Conservation (phyloP, 1,284 basidiomycete species). For the Malassezia sp. region DNA sequence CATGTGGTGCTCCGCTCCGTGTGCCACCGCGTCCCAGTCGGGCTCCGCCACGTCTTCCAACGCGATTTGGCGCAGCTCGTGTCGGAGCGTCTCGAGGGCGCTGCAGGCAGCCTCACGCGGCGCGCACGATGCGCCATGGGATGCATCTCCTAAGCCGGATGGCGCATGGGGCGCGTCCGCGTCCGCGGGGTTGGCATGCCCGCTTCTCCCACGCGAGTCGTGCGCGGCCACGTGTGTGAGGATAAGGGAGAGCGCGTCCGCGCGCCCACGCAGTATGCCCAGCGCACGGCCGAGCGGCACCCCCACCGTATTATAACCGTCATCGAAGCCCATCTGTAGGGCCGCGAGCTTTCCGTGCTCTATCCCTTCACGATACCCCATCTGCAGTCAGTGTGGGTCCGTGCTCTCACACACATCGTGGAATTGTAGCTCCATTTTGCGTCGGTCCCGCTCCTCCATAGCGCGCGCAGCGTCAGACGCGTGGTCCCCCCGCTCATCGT, state of each 20-base stretch:
- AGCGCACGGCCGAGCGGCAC: conserved; percentile 61
- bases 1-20: conserved; percentile 7
- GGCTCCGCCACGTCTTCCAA: conserved; percentile 8
- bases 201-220: too few relatives aligned
- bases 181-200: too few relatives aligned
- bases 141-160: too few relatives aligned
- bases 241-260: neutral
- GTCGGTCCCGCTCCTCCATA: conserved; percentile 18
- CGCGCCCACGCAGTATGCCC: conserved; percentile 58
- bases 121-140: too few relatives aligned
- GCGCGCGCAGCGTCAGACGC: neutral
- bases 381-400: conserved; percentile 51
- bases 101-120: too few relatives aligned
- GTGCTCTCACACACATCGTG: conserved; percentile 13
- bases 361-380: conserved; percentile 74
- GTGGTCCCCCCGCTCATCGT: conserved; percentile 6
- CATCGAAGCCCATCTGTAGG: conserved; percentile 67
- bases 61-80: neutral
- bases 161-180: too few relatives aligned
- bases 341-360: conserved; percentile 66
- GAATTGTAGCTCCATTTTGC: conserved; percentile 15
- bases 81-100: too few relatives aligned
- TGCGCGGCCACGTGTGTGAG: too few relatives aligned
- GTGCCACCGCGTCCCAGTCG: conserved; percentile 8
- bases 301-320: conserved; percentile 60